Evolutionary conservation across 371 early-diverging fungal species (phyloP), one percentile per base, ranked within the genome.

Genomic region (Blastocladiella emersonii): DNA sequence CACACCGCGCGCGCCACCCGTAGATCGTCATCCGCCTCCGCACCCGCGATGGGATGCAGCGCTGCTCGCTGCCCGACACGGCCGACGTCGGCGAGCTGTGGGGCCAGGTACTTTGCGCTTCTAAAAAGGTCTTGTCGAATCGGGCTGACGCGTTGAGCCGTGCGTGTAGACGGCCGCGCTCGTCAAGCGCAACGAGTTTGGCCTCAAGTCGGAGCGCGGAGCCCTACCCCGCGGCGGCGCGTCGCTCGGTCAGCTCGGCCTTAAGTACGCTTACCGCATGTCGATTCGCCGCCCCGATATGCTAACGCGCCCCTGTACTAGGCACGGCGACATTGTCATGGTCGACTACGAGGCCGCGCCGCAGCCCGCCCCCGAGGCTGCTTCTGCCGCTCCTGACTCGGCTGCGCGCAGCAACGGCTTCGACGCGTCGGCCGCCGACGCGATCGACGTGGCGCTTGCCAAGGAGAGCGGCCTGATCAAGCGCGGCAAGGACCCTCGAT

Each of bases 401-500:
- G 13, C 57, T 6, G 1, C 23, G 19, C 10, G 27, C 34, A 10
- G 8, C 23, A 57, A 23, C 23, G 37, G 21, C 37, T 76, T 87
- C 3, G 68, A 77, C 63, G 88, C 89, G 5, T 37, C 39, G 5
- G 39, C 39, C 7, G 13, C 3, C 72, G 87, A 90, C 60, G 71
- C 81, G 2, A 84, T 95, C 2, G 96, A 97, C 68, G 79, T 83
- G 59, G 72, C 75, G 65, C 74, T 98, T 34, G 92, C 90, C 56
- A 87, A 85, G 62, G 81, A 86, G 64, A 77, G 80, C 48, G 98
- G 97, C 12, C 74, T 86, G 30, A 93, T 96, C 65, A 77, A 80
- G 64, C 80, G 96, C n/a, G 67, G 70, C 44, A 84, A 84, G 65
- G 92, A 93, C 72, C 65, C 80, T 0, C 83, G 80, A 53, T 92